Conservation (phyloP, 768 basidiomycete genomes). For the Tricholoma sp. region DNA sequence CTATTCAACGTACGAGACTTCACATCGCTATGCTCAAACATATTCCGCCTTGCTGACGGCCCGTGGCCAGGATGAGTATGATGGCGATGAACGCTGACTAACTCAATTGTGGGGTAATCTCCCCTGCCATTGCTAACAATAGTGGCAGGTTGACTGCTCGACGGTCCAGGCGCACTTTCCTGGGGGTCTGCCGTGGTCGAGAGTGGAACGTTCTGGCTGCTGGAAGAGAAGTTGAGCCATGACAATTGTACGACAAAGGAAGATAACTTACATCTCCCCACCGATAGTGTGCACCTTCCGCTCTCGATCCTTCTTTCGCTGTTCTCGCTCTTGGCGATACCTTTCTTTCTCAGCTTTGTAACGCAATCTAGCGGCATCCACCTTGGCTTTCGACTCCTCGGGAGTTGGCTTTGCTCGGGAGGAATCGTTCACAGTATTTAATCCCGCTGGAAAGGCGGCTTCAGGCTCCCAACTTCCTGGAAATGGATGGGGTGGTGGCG, state of each 20-base stretch:
- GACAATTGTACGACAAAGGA: background rate
- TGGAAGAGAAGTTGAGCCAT: background rate
- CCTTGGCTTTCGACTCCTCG: constrained; percentile 38
- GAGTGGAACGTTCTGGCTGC: background rate
- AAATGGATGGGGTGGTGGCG: constrained; percentile 13
- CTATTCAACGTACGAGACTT: constrained; percentile 39
- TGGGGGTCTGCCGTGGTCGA: background rate
- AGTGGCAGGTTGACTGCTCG: constrained; percentile 23
- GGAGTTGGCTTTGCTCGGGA: constrained; percentile 19
- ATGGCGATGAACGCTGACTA: constrained; percentile 48
- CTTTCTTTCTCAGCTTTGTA: constrained; percentile 70
- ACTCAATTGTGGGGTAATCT: constrained; percentile 57
- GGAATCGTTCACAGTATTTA: constrained; percentile 9
- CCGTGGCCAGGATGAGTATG: constrained; percentile 38
- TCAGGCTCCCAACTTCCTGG: constrained; percentile 11
- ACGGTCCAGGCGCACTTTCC: constrained; percentile 8
- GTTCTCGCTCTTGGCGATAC: constrained; percentile 56
- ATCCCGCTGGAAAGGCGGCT: constrained; percentile 17
- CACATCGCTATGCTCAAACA: constrained; percentile 22
- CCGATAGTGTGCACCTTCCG: constrained; percentile 11
- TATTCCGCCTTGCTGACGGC: constrained; percentile 20
- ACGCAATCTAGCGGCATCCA: constrained; percentile 59
- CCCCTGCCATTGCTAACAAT: constrained; percentile 61
- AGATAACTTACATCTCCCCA: constrained; percentile 8
- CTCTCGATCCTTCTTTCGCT: constrained; percentile 36